Conservation (phyloP, 208 protist genomes). For the Herpetomonas samuelpessoai region DNA sequence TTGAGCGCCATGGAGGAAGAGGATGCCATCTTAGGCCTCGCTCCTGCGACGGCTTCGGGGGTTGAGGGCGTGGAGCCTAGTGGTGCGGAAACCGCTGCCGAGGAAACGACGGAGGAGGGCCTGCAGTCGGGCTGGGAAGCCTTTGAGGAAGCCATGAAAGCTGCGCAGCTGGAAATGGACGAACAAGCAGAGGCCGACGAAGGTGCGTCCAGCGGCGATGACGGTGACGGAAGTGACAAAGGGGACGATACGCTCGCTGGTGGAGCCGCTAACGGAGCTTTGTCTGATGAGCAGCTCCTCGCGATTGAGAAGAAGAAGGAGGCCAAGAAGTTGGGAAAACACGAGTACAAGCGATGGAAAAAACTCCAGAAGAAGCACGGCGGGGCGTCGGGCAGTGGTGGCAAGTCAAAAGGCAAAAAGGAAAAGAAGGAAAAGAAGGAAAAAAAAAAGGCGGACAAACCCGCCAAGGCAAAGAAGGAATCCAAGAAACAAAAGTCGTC, state of each 20-base stretch:
- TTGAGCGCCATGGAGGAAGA: slow-evolving; percentile 46
- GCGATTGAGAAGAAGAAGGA: slow-evolving; percentile 36
- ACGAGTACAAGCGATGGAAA: slow-evolving; percentile 78
- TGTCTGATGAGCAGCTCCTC: slow-evolving; percentile 43
- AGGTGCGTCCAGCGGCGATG: background rate
- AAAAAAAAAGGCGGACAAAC: slow-evolving; percentile 14
- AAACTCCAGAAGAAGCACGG: slow-evolving; percentile 38
- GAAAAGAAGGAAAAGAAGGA: slow-evolving; percentile 22
- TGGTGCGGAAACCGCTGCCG: slow-evolving; percentile 9
- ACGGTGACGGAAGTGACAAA: slow-evolving; percentile 4
- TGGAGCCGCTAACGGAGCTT: slow-evolving; percentile 1
- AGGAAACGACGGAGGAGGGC: slow-evolving; percentile 5
- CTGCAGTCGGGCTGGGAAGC: background rate
- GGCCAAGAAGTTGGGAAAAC: slow-evolving; percentile 40
- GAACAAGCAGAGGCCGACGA: slow-evolving; percentile 8
- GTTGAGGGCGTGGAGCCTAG: background rate
- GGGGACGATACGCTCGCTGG: background rate
- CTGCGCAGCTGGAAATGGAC: slow-evolving; percentile 5
- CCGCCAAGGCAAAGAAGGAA: slow-evolving; percentile 15
- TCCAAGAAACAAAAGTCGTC: slow-evolving; percentile 7
- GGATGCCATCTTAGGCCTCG: slow-evolving; percentile 22
- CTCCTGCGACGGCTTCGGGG: slow-evolving; percentile 6
- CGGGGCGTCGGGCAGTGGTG: slow-evolving; percentile 17
- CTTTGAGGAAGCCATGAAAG: background rate
- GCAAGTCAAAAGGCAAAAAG: slow-evolving; percentile 19